Base-by-base conservation (phyloP, 23 red algal genomes). In the Gracilaria gracilis region DNA sequence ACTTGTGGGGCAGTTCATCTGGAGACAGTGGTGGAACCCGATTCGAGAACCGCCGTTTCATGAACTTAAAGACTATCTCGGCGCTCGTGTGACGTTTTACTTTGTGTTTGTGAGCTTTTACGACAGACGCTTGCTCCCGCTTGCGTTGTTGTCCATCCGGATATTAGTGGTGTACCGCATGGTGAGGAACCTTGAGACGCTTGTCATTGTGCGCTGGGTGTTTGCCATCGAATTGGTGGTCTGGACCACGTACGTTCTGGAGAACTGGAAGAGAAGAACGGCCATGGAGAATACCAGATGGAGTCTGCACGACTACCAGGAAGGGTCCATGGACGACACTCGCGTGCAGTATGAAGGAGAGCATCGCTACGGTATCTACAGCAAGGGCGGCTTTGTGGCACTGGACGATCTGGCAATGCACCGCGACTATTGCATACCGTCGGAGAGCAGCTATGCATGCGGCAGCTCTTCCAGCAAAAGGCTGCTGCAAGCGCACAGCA, bases 81-180 rank as follows among this genome's bases (percentile, higher is more conserved):
- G 93, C 33, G 90, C 90, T 16, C 81, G 92, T 47, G 92, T 94
- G 42, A 73, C 83, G 17, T 82, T 94, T 58, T 94, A 94, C 50
- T 94, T 94, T 82, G 84, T 82, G 59, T 94, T 94, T 88, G 72
- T 87, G 25, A 88, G 83, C 84, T 94, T 94, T 39, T 94, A 94
- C 49, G 84, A 83, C 1, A 47, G 84, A 50, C 44, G 82, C 21
- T 57, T 94, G 44, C 54, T 94, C 15, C 51, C 64, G 75, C 61
- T 94, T 21, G 83, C 75, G 20, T 24, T 94, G 53, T 29, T 94
- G 20, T 88, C 83, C 38, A 61, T 94, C 27, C 92, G 83, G 0
- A 61, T 87, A n/a, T 88, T 88, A 44, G 82, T 74, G 21, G 57
- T 87, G 32, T 94, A 87, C 20, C 64, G 62, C 67, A 34, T 74